These are phyloP conservation scores for Thymus mandschuricus DNA, from an alignment of 257 asterid species.

Conservation along the genomic window DNA sequence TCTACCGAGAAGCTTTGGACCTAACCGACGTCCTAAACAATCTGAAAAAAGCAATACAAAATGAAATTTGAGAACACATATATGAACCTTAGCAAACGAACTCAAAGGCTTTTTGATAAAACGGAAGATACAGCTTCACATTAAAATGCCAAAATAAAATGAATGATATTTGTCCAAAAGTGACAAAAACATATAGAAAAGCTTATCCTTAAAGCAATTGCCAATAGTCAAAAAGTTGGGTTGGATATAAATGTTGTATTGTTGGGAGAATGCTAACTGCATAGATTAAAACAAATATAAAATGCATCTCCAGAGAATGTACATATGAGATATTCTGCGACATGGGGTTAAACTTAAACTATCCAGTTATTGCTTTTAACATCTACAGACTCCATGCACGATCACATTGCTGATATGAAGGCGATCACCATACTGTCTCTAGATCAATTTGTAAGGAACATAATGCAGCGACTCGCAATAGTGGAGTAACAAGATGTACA, in stretches of 20 bases:
- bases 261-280: neutral
- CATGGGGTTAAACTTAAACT: conserved; percentile 5
- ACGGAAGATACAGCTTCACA: conserved; percentile 21
- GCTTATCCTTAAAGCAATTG: conserved; percentile 1
- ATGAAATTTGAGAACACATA: conserved; percentile 29
- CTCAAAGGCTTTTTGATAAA: conserved; percentile 1
- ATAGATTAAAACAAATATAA: conserved; percentile 4
- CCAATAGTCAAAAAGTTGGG: neutral
- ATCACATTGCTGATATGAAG: conserved; percentile 19
- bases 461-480: neutral
- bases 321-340: conserved; percentile 3
- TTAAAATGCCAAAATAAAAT: conserved; percentile 1
- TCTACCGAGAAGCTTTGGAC: conserved; percentile 93
- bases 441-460: conserved; percentile 8
- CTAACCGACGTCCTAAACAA: conserved; percentile 96
- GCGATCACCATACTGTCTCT: conserved; percentile 18
- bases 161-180: conserved; percentile 10
- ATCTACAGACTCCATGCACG: conserved; percentile 6
- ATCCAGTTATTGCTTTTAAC: conserved; percentile 13
- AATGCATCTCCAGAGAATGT: conserved; percentile 5
- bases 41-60: conserved; percentile 56
- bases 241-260: neutral
- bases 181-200: neutral
- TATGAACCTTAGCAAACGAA: neutral
- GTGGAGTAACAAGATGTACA: neutral